Evolutionary conservation across 306 rosid genomes (phyloP).

Genomic region (Rubus parviflorus): DNA sequence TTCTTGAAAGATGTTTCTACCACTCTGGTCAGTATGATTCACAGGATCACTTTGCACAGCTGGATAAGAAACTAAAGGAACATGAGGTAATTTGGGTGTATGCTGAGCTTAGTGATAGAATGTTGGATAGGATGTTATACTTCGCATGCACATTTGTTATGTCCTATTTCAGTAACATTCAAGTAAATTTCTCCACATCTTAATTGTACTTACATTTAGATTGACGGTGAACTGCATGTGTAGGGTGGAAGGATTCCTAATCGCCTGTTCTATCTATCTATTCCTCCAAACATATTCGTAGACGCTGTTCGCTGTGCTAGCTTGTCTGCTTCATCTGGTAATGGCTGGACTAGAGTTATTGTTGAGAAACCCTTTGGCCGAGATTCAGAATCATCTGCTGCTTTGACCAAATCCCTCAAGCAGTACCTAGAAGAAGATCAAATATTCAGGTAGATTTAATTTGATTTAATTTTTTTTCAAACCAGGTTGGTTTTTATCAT

Average conservation of each 20-base stretch:
- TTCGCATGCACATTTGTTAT: neutral
- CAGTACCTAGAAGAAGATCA: conserved; percentile 83
- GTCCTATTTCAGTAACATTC: neutral
- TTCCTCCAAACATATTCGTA: conserved; percentile 83
- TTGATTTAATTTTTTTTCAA: neutral
- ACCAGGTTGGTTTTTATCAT: conserved; percentile 13
- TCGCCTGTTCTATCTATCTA: conserved; percentile 88
- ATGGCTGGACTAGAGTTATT: conserved; percentile 96
- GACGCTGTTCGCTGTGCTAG: conserved; percentile 87
- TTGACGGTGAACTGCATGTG: conserved; percentile 35
- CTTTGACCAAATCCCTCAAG: conserved; percentile 78
- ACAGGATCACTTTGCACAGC: conserved; percentile 60
- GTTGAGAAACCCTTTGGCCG: conserved; percentile 97
- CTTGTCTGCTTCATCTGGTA: conserved; percentile 67
- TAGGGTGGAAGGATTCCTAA: conserved; percentile 75
- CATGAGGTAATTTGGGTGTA: conserved; percentile 64
- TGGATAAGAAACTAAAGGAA: conserved; percentile 77
- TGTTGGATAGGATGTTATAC: neutral
- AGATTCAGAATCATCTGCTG: conserved; percentile 90
- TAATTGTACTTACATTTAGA: conserved; percentile 17
- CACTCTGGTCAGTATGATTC: conserved; percentile 96
- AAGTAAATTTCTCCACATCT: neutral
- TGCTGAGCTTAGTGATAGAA: neutral
- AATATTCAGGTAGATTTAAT: conserved; percentile 63
- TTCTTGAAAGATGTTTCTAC: conserved; percentile 85